A percentile compares a stretch with the other conserved stretches of the same genome.
Conservation (phyloP, 768 basidiomycete genomes). For the Lactifluus echinatus region DNA sequence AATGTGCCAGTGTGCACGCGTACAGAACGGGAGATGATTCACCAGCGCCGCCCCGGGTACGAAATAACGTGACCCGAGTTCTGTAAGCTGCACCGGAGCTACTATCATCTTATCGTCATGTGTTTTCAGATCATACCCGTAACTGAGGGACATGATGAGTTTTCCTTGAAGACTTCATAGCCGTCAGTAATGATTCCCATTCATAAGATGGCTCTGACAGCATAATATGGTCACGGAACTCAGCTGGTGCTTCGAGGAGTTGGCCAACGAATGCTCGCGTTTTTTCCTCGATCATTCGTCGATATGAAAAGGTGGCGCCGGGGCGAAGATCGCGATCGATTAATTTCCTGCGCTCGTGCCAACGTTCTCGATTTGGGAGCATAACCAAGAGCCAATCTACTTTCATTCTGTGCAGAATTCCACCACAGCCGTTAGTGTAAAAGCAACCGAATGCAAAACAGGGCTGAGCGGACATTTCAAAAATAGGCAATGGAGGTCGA, state of each 20-base stretch:
- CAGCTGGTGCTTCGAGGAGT: background rate
- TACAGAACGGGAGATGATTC: constrained; percentile 11
- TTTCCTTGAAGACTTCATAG: background rate
- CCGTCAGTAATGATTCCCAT: background rate
- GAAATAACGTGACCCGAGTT: background rate
- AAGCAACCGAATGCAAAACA: no score
- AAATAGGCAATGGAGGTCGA: background rate
- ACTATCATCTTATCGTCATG: background rate
- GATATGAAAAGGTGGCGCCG: background rate
- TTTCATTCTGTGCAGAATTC: background rate
- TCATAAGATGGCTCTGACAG: background rate
- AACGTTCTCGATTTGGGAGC: background rate
- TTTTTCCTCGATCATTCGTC: background rate
- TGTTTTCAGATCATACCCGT: constrained; percentile 3
- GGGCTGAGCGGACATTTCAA: background rate
- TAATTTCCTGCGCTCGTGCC: background rate
- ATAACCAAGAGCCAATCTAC: background rate
- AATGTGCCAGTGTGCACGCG: background rate
- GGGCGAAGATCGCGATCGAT: constrained; percentile 1
- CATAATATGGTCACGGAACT: background rate
- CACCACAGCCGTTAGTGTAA: no score
- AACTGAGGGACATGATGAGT: background rate
- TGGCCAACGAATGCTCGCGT: background rate
- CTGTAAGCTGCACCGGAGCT: background rate
- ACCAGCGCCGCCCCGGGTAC: constrained; percentile 1